Conservation (phyloP, 2,329 filamentous ascomycete genomes). For the Orbilia brochopaga region DNA sequence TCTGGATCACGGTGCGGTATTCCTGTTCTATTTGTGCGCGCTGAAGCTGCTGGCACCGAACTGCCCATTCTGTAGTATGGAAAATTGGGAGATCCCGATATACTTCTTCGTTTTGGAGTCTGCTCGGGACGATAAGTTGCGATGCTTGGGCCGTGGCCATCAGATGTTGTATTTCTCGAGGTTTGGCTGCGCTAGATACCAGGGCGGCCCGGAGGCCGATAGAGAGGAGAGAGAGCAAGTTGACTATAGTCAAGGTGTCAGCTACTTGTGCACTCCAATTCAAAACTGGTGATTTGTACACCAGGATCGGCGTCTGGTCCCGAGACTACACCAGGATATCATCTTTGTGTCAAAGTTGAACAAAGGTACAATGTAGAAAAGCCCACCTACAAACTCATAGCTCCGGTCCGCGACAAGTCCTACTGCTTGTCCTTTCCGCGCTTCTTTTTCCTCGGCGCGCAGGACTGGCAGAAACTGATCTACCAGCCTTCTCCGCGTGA, state of each 20-base stretch:
- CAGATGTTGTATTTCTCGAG: constrained; percentile 11
- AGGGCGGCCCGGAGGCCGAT: constrained; percentile 29
- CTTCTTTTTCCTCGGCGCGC: background rate
- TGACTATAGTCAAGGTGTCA: constrained; percentile 4
- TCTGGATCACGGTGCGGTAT: background rate
- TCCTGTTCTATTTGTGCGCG: background rate
- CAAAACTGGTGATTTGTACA: too few species aligned
- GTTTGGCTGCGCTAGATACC: constrained; percentile 25
- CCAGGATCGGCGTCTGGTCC: too few species aligned
- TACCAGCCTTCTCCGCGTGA: constrained; percentile 10
- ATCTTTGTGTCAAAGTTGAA: too few species aligned
- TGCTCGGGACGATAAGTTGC: constrained; percentile 13
- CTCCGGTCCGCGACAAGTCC: constrained; percentile 42
- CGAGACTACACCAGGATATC: too few species aligned
- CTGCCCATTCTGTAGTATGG: background rate
- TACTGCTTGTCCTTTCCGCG: constrained; percentile 5
- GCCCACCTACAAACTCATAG: constrained; percentile 51
- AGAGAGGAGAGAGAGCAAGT: constrained; percentile 24
- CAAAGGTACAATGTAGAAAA: constrained; percentile 21
- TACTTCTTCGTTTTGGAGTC: background rate
- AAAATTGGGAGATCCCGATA: background rate
- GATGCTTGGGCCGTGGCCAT: constrained; percentile 12
- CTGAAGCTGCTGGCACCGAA: background rate
- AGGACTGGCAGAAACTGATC: constrained; percentile 1
- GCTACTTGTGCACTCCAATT: background rate